phyloP scores from a whole-genome alignment of 2,329 filamentous ascomycete species.

The Aspergillus flavus region DNA sequence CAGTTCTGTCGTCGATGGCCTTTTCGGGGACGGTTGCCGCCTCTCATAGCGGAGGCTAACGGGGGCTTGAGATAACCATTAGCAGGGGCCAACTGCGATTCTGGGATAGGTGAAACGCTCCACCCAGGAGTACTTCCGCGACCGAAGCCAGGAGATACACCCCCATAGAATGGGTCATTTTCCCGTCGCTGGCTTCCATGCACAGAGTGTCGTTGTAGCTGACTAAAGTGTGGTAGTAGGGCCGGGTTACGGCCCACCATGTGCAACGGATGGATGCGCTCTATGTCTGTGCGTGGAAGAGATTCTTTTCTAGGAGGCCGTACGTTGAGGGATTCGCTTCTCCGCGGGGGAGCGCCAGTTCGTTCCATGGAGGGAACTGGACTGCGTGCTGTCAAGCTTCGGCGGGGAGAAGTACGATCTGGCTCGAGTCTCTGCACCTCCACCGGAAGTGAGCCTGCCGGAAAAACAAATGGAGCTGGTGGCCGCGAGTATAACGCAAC shows the following conservation, averaged over 20 bases:
- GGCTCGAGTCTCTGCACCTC: slow-evolving; percentile 26
- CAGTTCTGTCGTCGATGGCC: slow-evolving; percentile 48
- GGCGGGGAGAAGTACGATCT: slow-evolving; percentile 32
- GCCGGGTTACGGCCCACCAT: slow-evolving; percentile 11
- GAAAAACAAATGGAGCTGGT: slow-evolving; percentile 30
- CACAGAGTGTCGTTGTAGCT: slow-evolving; percentile 27
- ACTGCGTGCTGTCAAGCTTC: slow-evolving; percentile 38
- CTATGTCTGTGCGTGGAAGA: slow-evolving; percentile 20
- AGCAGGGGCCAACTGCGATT: slow-evolving; percentile 25
- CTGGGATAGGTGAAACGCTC: slow-evolving; percentile 18
- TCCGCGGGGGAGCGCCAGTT: slow-evolving; percentile 28
- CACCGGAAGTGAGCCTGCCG: slow-evolving; percentile 28
- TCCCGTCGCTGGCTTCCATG: slow-evolving; percentile 24
- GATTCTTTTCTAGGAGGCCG: slow-evolving; percentile 23
- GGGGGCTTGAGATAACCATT: slow-evolving; percentile 26
- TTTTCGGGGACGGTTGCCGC: slow-evolving; percentile 36
- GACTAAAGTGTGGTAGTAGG: slow-evolving; percentile 27
- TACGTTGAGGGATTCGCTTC: slow-evolving; percentile 35
- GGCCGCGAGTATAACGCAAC: slow-evolving; percentile 28
- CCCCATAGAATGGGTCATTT: slow-evolving; percentile 31
- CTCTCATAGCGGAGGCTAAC: slow-evolving; percentile 37
- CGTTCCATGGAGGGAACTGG: slow-evolving; percentile 29
- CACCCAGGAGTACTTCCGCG: slow-evolving; percentile 24
- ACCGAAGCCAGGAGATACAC: slow-evolving; percentile 16
- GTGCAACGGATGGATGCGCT: slow-evolving; percentile 16